phyloP scores from a whole-genome alignment of 306 rosid species.

The Lathyrus sativus region DNA sequence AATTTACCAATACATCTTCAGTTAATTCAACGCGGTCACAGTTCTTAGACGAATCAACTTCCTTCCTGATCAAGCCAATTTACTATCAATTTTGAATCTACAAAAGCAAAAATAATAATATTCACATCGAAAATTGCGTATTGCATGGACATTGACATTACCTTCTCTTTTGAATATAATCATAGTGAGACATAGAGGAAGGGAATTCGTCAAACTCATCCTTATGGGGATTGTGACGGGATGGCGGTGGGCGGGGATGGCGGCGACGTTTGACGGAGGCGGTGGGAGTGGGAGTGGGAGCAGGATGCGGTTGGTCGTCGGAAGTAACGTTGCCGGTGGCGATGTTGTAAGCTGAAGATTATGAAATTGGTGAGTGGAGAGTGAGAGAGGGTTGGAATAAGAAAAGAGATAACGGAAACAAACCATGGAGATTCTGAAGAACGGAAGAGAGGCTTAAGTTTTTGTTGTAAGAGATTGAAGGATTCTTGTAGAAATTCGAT shows the following conservation, averaged over 20 bases:
- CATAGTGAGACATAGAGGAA: conserved; percentile 73
- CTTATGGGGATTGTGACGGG: conserved; percentile 20
- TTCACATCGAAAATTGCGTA: background rate
- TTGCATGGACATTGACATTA: background rate
- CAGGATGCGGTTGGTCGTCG: conserved; percentile 30
- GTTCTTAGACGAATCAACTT: conserved; percentile 44
- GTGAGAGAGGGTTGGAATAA: conserved; percentile 6
- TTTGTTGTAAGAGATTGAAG: conserved; percentile 76
- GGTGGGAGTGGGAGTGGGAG: conserved; percentile 22
- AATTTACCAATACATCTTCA: conserved; percentile 70
- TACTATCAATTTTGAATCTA: conserved; percentile 4
- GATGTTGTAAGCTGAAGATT: conserved; percentile 63
- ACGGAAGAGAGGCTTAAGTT: conserved; percentile 68
- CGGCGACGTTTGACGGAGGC: conserved; percentile 51
- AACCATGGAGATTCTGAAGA: conserved; percentile 68
- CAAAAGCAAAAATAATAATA: background rate
- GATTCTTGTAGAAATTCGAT: conserved; percentile 74
- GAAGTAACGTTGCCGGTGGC: conserved; percentile 62
- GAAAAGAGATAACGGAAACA: background rate
- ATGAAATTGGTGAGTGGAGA: conserved; percentile 20
- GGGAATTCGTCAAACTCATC: conserved; percentile 35
- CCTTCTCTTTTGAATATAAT: conserved; percentile 73
- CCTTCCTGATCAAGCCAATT: conserved; percentile 56
- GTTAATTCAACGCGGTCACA: conserved; percentile 42
- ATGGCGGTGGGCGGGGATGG: conserved; percentile 29